Evolutionary conservation across 2,329 filamentous ascomycete species (phyloP).

Genomic region (Dichotomopilus funicola): DNA sequence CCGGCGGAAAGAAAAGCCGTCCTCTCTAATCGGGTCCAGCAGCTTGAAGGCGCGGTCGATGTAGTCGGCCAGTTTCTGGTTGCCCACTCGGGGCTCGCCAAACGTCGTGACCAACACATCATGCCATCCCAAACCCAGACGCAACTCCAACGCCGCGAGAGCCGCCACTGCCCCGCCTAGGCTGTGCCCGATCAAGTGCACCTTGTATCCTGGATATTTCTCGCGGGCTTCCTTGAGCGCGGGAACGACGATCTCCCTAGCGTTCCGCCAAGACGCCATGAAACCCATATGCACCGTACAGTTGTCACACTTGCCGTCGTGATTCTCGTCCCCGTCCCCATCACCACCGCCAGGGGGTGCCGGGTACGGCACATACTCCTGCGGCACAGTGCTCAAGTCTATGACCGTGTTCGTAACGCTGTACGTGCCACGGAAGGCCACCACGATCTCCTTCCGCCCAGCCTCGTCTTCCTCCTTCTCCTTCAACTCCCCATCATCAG

Average conservation of each 20-base stretch:
- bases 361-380: constrained; percentile 85
- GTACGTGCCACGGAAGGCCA: constrained; percentile 92
- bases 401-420: constrained; percentile 86
- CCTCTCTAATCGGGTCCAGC: constrained; percentile 19
- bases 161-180: constrained; percentile 88
- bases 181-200: constrained; percentile 83
- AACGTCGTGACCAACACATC: constrained; percentile 80
- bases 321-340: constrained; percentile 30
- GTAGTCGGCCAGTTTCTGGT: constrained; percentile 48
- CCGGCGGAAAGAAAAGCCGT: constrained; percentile 53
- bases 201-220: constrained; percentile 61
- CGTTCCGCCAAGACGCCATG: constrained; percentile 73
- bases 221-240: constrained; percentile 53
- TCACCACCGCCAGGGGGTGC: constrained; percentile 34
- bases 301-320: constrained; percentile 57
- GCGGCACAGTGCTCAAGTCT: constrained; percentile 82
- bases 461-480: not conserved
- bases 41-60: constrained; percentile 49
- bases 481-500: constrained; percentile 12
- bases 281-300: constrained; percentile 94
- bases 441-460: constrained; percentile 52
- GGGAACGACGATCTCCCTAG: constrained; percentile 62
- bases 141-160: constrained; percentile 76
- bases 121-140: constrained; percentile 63
- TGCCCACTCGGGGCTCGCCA: constrained; percentile 71